A percentile compares a stretch with the other conserved stretches of the same genome.
Conservation (phyloP, 2,329 filamentous ascomycete genomes). For the Claviceps maximensis region DNA sequence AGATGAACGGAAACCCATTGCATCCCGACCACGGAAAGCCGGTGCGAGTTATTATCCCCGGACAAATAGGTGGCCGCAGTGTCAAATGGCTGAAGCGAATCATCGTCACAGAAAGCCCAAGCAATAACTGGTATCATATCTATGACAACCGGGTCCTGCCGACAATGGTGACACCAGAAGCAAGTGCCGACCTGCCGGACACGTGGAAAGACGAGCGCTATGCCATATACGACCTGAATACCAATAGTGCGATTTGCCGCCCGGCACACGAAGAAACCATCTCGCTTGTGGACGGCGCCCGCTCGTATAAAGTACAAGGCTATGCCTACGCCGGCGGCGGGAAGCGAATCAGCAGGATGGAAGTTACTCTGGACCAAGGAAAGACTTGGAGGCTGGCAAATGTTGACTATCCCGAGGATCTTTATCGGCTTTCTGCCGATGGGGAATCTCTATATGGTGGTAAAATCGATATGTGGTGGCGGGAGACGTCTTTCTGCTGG, state of each 20-base stretch:
- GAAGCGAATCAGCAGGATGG: conserved; percentile 67
- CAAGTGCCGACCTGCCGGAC: conserved; percentile 56
- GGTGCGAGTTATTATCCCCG: conserved; percentile 69
- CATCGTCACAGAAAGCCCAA: conserved; percentile 63
- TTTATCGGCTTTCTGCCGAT: conserved; percentile 52
- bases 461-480: conserved; percentile 64
- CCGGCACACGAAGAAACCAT: conserved; percentile 67
- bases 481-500: conserved; percentile 79
- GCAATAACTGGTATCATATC: conserved; percentile 91
- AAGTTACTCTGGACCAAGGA: conserved; percentile 73
- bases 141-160: conserved; percentile 86
- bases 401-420: conserved; percentile 74
- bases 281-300: conserved; percentile 29
- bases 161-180: conserved; percentile 73
- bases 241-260: conserved; percentile 70
- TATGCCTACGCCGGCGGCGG: conserved; percentile 87
- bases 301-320: conserved; percentile 54
- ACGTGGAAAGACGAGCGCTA: conserved; percentile 86
- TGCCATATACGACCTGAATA: conserved; percentile 82
- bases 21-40: conserved; percentile 79
- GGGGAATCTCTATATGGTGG: conserved; percentile 59
- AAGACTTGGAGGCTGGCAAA: conserved; percentile 66
- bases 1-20: conserved; percentile 77
- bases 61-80: conserved; percentile 81
- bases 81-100: conserved; percentile 87